These are phyloP conservation scores for Chaetomiaceae sp. DNA, from an alignment of 2,329 filamentous ascomycete species.

Conservation along the genomic window DNA sequence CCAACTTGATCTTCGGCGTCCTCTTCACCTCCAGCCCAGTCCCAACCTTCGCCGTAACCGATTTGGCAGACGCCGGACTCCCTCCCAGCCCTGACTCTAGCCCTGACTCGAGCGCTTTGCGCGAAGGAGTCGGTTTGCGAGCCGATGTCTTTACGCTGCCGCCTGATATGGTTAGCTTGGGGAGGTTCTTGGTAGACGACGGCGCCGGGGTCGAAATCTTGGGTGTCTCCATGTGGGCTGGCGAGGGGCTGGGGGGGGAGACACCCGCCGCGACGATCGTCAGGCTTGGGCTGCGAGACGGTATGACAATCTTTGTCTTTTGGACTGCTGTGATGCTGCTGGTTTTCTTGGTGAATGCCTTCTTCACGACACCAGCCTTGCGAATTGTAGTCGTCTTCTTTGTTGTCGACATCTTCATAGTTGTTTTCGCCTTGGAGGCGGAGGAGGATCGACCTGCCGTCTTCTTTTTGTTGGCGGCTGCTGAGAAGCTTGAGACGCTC, in stretches of 20 bases:
- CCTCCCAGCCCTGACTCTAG: neutral
- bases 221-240: neutral
- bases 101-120: constrained; percentile 23
- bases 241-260: neutral
- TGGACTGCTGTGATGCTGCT: neutral
- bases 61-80: neutral
- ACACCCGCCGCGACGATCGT: constrained; percentile 23
- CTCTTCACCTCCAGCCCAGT: neutral
- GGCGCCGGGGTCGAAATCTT: neutral
- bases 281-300: constrained; percentile 20
- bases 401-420: neutral
- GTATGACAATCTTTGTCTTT: constrained; percentile 9
- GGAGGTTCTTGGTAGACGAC: neutral
- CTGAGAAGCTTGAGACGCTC: constrained; percentile 37
- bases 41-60: too few species aligned
- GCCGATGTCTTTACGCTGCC: constrained; percentile 13
- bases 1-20: constrained; percentile 3
- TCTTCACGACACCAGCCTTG: neutral
- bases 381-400: neutral
- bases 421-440: neutral
- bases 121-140: constrained; percentile 24
- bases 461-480: constrained; percentile 33
- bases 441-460: constrained; percentile 25
- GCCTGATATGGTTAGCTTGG: constrained; percentile 4
- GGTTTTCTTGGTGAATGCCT: neutral